These are phyloP conservation scores for Ogataea pignaliae DNA, from an alignment of 805 yeast genomes.

Conservation along the genomic window DNA sequence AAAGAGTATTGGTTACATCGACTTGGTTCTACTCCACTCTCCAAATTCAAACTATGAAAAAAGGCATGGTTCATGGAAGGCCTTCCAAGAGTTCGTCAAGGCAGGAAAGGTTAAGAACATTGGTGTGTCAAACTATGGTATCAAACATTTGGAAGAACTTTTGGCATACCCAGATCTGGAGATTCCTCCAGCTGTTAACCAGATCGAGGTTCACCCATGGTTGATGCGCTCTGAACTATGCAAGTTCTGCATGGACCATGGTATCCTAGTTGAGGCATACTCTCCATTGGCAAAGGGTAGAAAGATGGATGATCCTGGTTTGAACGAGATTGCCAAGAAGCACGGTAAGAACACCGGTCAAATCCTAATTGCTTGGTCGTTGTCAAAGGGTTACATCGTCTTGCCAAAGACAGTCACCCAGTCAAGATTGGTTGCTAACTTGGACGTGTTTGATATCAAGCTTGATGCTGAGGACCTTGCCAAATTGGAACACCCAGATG, in stretches of 20 bases:
- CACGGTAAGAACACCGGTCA: constrained; percentile 50
- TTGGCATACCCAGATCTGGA: constrained; percentile 40
- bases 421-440: constrained; percentile 38
- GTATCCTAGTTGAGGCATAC: constrained; percentile 55
- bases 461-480: constrained; percentile 35
- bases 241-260: constrained; percentile 39
- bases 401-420: constrained; percentile 32
- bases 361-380: constrained; percentile 64
- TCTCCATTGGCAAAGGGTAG: constrained; percentile 59
- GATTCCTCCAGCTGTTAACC: constrained; percentile 43
- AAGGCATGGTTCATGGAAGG: constrained; percentile 49
- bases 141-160: constrained; percentile 52
- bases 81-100: constrained; percentile 51
- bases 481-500: constrained; percentile 24
- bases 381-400: constrained; percentile 53
- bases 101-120: constrained; percentile 46
- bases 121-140: constrained; percentile 65
- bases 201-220: constrained; percentile 50
- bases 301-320: constrained; percentile 39
- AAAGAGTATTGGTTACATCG: constrained; percentile 45
- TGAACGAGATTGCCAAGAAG: constrained; percentile 42
- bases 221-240: constrained; percentile 40
- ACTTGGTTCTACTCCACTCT: constrained; percentile 50
- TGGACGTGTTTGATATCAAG: constrained; percentile 38
- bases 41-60: constrained; percentile 40